Conservation (phyloP, 2,329 filamentous ascomycete species). For the Talaromyces pinophilus region DNA sequence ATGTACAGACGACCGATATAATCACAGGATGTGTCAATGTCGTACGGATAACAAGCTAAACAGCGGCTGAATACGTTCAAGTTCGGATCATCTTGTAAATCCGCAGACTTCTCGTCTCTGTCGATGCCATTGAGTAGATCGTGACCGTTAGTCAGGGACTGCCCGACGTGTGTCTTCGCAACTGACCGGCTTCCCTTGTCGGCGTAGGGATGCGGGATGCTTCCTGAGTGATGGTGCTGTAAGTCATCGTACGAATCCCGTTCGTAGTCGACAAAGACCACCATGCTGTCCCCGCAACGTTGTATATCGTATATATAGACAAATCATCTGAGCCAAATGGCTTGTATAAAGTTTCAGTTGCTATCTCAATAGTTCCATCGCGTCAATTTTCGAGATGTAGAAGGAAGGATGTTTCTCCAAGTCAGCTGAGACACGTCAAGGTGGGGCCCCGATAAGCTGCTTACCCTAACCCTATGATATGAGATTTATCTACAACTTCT, state of each 20-base stretch:
- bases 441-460: background rate
- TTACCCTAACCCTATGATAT: background rate
- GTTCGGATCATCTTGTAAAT: constrained; percentile 28
- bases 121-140: constrained; percentile 18
- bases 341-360: background rate
- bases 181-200: constrained; percentile 15
- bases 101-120: constrained; percentile 15
- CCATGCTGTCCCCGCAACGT: constrained; percentile 43
- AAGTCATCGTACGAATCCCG: constrained; percentile 38
- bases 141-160: background rate
- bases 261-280: constrained; percentile 52
- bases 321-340: constrained; percentile 24
- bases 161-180: background rate
- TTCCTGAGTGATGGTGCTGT: constrained; percentile 27
- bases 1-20: constrained; percentile 20
- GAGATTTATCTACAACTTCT: background rate
- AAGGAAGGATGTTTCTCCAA: background rate
- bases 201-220: constrained; percentile 25
- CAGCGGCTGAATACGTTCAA: constrained; percentile 44
- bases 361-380: background rate
- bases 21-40: background rate
- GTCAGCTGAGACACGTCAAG: background rate
- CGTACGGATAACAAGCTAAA: constrained; percentile 53
- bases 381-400: background rate
- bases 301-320: constrained; percentile 9